Percentiles rank a stretch among this genome's conserved stretches.
Conservation (phyloP, 1,284 basidiomycete species). For the Cryptococcus maquisensis region DNA sequence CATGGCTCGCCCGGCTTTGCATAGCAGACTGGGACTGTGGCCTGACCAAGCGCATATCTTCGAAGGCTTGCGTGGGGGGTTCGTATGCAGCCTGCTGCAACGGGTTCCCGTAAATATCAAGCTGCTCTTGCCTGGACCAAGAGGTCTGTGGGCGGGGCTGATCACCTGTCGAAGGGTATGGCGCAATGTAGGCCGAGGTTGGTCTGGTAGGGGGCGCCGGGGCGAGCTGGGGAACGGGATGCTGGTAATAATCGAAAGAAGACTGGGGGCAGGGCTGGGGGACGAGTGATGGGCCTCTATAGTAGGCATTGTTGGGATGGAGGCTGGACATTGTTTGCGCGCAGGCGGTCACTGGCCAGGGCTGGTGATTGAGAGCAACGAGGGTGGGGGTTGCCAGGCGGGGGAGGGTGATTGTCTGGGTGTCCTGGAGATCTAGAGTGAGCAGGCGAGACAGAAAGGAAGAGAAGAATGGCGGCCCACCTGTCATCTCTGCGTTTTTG, state of each 20-base stretch:
- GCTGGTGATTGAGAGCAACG: not conserved
- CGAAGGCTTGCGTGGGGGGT: not conserved
- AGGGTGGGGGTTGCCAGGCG: not conserved
- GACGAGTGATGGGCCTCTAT: not conserved
- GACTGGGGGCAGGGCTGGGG: not conserved
- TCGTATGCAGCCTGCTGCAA: no score
- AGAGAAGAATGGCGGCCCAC: not conserved
- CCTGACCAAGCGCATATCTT: not conserved
- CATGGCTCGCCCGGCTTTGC: not conserved
- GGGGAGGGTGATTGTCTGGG: not conserved
- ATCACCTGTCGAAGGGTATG: not conserved
- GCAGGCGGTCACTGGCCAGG: not conserved
- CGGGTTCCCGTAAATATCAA: not conserved
- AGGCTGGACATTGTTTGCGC: not conserved
- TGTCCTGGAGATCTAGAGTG: not conserved
- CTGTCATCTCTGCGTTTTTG: not conserved
- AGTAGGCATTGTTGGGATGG: not conserved
- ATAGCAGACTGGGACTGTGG: not conserved
- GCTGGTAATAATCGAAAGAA: not conserved
- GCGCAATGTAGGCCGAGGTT: conserved; percentile 7
- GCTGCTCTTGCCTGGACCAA: not conserved
- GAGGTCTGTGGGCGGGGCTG: not conserved
- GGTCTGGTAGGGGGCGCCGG: conserved; percentile 4
- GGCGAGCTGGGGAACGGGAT: not conserved
- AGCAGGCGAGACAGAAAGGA: not conserved